Evolutionary conservation across 2,329 filamentous ascomycete species (phyloP).

Genomic region (Fusarium coicis): DNA sequence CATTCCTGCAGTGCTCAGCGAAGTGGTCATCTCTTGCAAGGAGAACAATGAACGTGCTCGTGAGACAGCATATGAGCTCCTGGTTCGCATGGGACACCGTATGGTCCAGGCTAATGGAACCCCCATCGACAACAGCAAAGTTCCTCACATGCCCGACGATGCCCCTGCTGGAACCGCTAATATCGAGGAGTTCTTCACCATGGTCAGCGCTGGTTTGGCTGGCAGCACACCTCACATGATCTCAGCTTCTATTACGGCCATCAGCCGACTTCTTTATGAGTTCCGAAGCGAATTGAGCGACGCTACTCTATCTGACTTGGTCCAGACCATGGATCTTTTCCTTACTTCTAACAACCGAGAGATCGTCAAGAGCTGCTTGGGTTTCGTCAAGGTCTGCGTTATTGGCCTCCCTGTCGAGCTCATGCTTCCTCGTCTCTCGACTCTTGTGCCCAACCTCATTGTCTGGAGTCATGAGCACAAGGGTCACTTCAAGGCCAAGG

Average conservation of each 20-base stretch:
- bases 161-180: constrained; percentile 81
- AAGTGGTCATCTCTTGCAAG: constrained; percentile 96
- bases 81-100: constrained; percentile 87
- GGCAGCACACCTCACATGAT: constrained; percentile 97
- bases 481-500: constrained; percentile 94
- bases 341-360: constrained; percentile 96
- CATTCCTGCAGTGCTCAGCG: constrained; percentile 88
- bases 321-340: constrained; percentile 96
- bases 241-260: constrained; percentile 92
- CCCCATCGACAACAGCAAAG: constrained; percentile 84
- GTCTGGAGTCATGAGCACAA: constrained; percentile 99
- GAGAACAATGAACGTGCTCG: constrained; percentile 97
- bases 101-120: constrained; percentile 75
- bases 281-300: constrained; percentile 78
- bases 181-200: constrained; percentile 96
- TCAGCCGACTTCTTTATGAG: constrained; percentile 93
- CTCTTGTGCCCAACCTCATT: constrained; percentile 89
- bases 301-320: constrained; percentile 81
- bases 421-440: constrained; percentile 79
- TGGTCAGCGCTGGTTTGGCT: constrained; percentile 95
- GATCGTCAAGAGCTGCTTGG: constrained; percentile 92
- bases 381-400: constrained; percentile 96
- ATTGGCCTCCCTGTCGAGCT: constrained; percentile 84
- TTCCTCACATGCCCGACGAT: constrained; percentile 86
- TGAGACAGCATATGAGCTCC: constrained; percentile 87